A percentile compares a stretch with the other conserved stretches of the same genome.
These are phyloP conservation scores for Penicillium paneum DNA, from an alignment of 2,329 filamentous ascomycete genomes.

Conservation along the genomic window DNA sequence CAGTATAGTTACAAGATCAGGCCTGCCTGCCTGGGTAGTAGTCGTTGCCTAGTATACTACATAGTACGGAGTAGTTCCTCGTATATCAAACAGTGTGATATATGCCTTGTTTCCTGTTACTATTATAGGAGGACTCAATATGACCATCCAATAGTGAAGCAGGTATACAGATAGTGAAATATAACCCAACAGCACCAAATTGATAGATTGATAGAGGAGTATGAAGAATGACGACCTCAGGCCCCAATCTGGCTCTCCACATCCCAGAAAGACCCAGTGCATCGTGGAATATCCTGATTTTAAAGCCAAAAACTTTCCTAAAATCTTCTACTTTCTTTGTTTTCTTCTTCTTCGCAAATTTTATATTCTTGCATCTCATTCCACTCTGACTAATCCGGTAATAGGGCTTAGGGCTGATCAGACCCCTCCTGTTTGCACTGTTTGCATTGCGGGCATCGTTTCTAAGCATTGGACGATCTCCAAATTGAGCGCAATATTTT, in stretches of 20 bases:
- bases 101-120: not conserved
- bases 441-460: conserved; percentile 23
- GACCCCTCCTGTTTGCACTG: conserved; percentile 29
- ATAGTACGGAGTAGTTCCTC: not conserved
- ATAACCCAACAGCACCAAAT: not conserved
- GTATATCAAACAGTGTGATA: not conserved
- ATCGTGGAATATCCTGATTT: not conserved
- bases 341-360: not conserved
- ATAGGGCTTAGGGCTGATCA: conserved; percentile 16
- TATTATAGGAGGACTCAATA: too few relatives aligned
- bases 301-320: not conserved
- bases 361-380: not conserved
- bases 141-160: not conserved
- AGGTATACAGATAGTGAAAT: not conserved
- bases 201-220: not conserved
- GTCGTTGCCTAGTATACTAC: too few relatives aligned
- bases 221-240: not conserved
- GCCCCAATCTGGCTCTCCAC: not conserved
- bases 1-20: not conserved
- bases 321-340: not conserved
- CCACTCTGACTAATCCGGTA: not conserved
- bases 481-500: not conserved
- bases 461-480: conserved; percentile 5
- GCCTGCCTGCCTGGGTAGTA: not conserved
- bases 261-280: not conserved